Conservation (phyloP, 2,329 filamentous ascomycete species). For the Pseudocercospora fijiensis region DNA sequence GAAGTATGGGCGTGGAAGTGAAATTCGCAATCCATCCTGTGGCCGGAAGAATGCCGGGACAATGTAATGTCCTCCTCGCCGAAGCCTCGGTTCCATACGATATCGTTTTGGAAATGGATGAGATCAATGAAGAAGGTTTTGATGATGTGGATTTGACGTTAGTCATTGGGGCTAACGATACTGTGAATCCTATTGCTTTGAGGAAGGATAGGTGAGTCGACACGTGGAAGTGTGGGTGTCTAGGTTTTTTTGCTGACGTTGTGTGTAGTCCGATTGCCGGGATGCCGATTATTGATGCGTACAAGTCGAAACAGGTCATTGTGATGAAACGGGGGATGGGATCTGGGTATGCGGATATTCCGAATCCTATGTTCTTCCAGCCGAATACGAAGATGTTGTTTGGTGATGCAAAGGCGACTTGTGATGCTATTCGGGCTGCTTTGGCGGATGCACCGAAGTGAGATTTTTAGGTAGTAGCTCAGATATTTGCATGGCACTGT, state of each 20-base stretch:
- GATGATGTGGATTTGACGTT: constrained; percentile 75
- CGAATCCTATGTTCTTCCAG: constrained; percentile 83
- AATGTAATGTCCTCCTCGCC: constrained; percentile 86
- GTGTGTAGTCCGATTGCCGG: constrained; percentile 78
- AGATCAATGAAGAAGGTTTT: constrained; percentile 87
- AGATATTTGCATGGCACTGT: too few species aligned
- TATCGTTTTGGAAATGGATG: constrained; percentile 91
- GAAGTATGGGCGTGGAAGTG: constrained; percentile 74
- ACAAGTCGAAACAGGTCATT: constrained; percentile 90
- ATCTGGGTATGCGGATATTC: constrained; percentile 85
- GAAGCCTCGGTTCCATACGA: constrained; percentile 88
- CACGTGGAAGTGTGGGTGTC: constrained; percentile 19
- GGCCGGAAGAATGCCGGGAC: constrained; percentile 86
- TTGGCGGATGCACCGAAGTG: constrained; percentile 28
- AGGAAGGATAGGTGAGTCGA: constrained; percentile 63
- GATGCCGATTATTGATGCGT: constrained; percentile 88
- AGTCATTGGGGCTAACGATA: constrained; percentile 90
- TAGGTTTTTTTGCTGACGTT: neutral
- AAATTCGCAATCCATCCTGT: constrained; percentile 78
- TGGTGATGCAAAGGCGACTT: constrained; percentile 71
- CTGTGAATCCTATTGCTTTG: constrained; percentile 84
- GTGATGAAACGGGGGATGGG: constrained; percentile 91
- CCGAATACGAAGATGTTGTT: constrained; percentile 82
- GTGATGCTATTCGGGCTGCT: constrained; percentile 38
- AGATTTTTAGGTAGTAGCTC: too few species aligned